phyloP scores from a whole-genome alignment of 2,329 filamentous ascomycete genomes.

The Myotisia sp. region DNA sequence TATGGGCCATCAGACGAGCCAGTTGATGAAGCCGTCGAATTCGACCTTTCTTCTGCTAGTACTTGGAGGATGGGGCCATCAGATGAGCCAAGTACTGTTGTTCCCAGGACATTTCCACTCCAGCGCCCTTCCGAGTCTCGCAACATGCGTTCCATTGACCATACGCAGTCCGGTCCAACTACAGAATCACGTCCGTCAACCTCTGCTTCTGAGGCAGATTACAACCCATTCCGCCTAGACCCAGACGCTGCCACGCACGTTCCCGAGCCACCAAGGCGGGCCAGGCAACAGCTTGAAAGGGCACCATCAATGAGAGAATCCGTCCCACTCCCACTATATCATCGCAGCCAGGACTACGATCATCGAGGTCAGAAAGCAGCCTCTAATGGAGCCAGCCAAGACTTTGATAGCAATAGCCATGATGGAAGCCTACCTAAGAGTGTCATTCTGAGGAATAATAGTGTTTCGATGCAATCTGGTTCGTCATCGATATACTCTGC shows the following conservation, averaged over 20 bases:
- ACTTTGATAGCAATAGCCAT: conserved; percentile 4
- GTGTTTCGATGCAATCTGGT: conserved; percentile 2
- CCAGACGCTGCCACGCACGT: conserved; percentile 18
- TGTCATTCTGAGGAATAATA: conserved; percentile 6
- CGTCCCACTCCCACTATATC: conserved; percentile 14
- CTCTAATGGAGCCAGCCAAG: conserved; percentile 1
- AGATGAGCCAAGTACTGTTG: conserved; percentile 4
- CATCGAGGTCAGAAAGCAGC: conserved; percentile 12
- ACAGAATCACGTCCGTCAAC: conserved; percentile 27
- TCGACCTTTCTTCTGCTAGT: not conserved
- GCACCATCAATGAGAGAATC: conserved; percentile 34
- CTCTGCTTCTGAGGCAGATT: conserved; percentile 26
- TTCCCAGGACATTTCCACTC: conserved; percentile 6
- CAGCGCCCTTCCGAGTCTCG: conserved; percentile 5
- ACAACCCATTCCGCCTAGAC: conserved; percentile 31
- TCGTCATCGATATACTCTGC: conserved; percentile 9
- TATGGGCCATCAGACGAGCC: conserved; percentile 9
- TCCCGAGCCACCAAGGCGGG: not conserved
- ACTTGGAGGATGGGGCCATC: not conserved
- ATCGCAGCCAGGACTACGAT: conserved; percentile 33
- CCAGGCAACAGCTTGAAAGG: conserved; percentile 30
- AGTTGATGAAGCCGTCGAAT: conserved; percentile 3
- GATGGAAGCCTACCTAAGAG: conserved; percentile 5
- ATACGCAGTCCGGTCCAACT: conserved; percentile 9
- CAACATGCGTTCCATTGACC: not conserved